Evolutionary conservation across 192 early-diverging fungal species (phyloP), one percentile per base, ranked within the genome.

Genomic region (Gamsiella multidivaricata): DNA sequence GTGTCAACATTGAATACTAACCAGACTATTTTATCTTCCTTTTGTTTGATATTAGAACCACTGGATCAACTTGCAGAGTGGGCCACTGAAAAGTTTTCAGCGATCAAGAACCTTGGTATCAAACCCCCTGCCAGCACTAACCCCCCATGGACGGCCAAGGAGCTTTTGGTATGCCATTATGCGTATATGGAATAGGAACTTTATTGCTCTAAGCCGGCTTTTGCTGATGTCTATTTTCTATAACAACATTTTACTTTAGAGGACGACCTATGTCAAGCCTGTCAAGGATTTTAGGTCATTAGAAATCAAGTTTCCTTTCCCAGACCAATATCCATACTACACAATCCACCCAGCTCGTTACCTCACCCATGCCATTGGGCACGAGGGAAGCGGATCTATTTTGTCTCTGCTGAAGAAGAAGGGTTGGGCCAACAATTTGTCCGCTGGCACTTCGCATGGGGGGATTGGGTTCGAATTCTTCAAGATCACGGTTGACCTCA

Each of bases 351-450:
- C 96, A 28, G 84, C 85, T 8, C 64, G 85, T 14, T 98, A 98
- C 78, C 60, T 94, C 37, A 90, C 92, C 15, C 95, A 96, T 73
- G 85, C 98, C 51, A 90, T 99, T 69, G 96, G 96, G 1, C 95
- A 97, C 81, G 96, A 98, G 79, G 91, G 91, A 39, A 82, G 83
- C 34, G 97, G 97, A 11, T 97, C 96, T 10, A 82, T 98, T 46
- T 80, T 96, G 23, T 93, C 93, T 4, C 70, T 90, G 28, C 81
- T 99, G 33, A 98, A 97, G 70, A 87, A 91, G 67, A 89, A 92
- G 56, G 94, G 96, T 2, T 99, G 97, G 97, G 95, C 94, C 1
- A 89, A 92, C 39, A 85, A 85, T 34, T 80, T 96, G 41, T 85
- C 86, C 15, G 92, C 90, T 0, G 91, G 94, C 25, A 69, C 83